phyloP scores from a whole-genome alignment of 208 protist species.

The Trypanosoma brucei region DNA sequence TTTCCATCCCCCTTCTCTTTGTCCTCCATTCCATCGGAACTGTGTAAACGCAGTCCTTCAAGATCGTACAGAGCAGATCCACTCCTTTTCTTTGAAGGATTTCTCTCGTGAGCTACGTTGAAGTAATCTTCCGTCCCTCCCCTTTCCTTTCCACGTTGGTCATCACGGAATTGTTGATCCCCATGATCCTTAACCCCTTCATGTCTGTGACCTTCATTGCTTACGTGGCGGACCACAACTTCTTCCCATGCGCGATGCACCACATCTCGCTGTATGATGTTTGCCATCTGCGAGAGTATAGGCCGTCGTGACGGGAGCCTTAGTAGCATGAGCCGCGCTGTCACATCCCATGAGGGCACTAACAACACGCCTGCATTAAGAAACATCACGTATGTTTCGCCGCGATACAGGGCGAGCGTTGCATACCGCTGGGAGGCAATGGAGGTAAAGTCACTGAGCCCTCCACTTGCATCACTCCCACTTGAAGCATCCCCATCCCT shows the following conservation, averaged over 20 bases:
- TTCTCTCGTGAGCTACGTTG: background rate
- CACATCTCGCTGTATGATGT: background rate
- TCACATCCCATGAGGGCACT: conserved; percentile 40
- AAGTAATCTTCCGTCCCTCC: background rate
- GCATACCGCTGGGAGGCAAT: conserved; percentile 17
- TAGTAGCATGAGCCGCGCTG: conserved; percentile 32
- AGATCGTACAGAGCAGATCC: no score
- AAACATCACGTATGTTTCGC: conserved; percentile 61
- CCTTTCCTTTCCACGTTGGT: background rate
- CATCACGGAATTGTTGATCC: no score
- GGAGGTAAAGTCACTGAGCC: conserved; percentile 5
- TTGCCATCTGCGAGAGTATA: conserved; percentile 8
- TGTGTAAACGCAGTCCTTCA: background rate
- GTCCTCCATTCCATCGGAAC: background rate
- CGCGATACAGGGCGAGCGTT: conserved; percentile 43
- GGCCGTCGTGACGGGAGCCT: conserved; percentile 15
- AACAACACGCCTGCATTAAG: conserved; percentile 25
- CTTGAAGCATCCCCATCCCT: background rate
- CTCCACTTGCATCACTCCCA: background rate
- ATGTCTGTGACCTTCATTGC: no score
- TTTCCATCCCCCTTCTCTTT: background rate
- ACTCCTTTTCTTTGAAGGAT: no score
- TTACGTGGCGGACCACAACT: conserved; percentile 1
- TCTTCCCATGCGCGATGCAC: background rate
- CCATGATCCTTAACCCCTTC: no score